Evolutionary conservation across 2,329 filamentous ascomycete genomes (phyloP), one percentile per base, ranked within the genome.

Genomic region (Clonostachys rosea): DNA sequence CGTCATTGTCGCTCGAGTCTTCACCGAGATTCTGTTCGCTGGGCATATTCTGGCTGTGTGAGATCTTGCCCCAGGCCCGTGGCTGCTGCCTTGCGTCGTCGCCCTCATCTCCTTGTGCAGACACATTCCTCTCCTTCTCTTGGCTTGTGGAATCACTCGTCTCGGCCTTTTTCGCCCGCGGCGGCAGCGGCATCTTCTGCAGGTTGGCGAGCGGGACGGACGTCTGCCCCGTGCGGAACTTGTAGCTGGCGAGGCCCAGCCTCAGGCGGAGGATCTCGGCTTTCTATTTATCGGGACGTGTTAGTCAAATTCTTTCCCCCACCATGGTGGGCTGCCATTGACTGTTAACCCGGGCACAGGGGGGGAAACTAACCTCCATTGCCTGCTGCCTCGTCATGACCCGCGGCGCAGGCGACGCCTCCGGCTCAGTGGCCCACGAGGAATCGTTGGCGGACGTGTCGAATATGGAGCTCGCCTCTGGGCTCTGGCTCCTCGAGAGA

Each of bases 231-330:
- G 87, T 91, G 48, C 76, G 78, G 54, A 91, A 73, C 66, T 91
- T 91, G 72, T 90, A 91, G 58, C 78, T 79, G 13, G 86, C 87
- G 17, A 90, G 76, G 30, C 79, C 75, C 14, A 91, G 78, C n/a
- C 86, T 78, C 10, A 89, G 74, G 45, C 78, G 78, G 41, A 91
- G 71, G 43, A 82, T 78, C 58, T 86, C 79, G 17, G 83, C 84
- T 65, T 79, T 78, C 76, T 87, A 43, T 24, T 24, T 2, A 24
- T 24, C 34, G 11, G n/a, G 44, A 47, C 39, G 35, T 13, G 18
- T 46, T 14, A 35, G 43, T 18, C 13, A 33, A n/a, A 50, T n/a
- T n/a, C n/a, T n/a, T n/a, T 39, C 16, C 24, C 3, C 24, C 24
- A 30, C 24, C 24, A 30, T 30, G 24, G 24, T 30, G 24, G 24